A percentile compares a stretch with the other conserved stretches of the same genome.
These are phyloP conservation scores for Colletotrichum australisinense DNA, from an alignment of 2,329 filamentous ascomycete species.

Conservation along the genomic window DNA sequence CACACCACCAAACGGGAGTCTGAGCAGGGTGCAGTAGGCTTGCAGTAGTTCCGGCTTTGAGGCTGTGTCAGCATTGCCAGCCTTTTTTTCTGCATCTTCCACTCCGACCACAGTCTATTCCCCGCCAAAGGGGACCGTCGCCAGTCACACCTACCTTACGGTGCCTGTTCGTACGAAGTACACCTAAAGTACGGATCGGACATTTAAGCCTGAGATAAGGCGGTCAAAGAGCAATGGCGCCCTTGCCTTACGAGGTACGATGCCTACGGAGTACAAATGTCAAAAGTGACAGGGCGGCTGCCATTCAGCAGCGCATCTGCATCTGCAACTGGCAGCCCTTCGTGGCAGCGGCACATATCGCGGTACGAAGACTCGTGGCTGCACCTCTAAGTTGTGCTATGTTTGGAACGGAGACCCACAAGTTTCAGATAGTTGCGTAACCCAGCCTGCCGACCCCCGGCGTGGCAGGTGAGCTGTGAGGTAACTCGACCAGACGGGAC, in stretches of 20 bases:
- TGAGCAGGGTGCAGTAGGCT: conserved; percentile 28
- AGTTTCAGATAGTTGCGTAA: conserved; percentile 34
- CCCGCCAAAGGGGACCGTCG: background rate
- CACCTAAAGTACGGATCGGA: too few relatives aligned
- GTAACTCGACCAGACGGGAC: background rate
- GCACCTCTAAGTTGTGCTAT: conserved; percentile 23
- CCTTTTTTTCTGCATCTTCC: background rate
- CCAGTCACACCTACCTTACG: background rate
- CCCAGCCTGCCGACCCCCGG: conserved; percentile 17
- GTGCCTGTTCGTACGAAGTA: too few relatives aligned
- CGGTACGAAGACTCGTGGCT: background rate
- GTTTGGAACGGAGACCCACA: conserved; percentile 31
- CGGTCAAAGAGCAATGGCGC: background rate
- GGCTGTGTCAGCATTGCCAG: conserved; percentile 38
- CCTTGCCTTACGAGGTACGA: too few relatives aligned
- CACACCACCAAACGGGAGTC: conserved; percentile 25
- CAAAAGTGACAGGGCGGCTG: too few relatives aligned
- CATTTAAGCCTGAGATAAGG: background rate
- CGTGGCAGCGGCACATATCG: background rate
- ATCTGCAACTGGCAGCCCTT: background rate
- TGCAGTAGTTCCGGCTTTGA: conserved; percentile 35
- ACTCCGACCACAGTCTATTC: background rate
- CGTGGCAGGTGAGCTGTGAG: conserved; percentile 6
- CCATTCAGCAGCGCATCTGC: background rate
- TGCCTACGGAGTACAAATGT: too few relatives aligned